Conservation (phyloP, 163 green algal species). For the Scenedesmus sp. region DNA sequence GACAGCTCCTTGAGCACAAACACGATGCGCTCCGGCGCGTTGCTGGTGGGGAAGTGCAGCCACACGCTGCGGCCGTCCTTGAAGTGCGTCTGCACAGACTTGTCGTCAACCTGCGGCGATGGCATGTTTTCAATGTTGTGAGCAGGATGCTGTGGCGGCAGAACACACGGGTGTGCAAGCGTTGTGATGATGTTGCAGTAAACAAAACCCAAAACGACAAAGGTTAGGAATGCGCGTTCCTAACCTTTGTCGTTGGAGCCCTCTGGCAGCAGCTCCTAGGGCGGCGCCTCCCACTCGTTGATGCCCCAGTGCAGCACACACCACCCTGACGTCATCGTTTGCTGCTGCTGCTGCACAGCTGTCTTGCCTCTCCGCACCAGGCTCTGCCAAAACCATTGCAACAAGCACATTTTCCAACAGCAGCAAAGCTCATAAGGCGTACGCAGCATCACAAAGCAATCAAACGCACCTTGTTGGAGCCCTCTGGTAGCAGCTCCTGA, state of each 20-base stretch:
- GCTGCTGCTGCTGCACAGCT: no score
- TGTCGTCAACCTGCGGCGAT: conserved; percentile 66
- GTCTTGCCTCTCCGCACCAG: no score
- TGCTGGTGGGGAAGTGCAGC: conserved; percentile 60
- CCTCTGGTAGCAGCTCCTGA: conserved; percentile 57
- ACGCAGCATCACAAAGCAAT: not conserved
- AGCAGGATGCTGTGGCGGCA: not conserved
- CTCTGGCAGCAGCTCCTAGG: conserved; percentile 55
- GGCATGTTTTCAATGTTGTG: not conserved
- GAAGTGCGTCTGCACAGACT: conserved; percentile 79
- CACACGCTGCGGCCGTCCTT: conserved; percentile 49
- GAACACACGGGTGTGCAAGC: not conserved
- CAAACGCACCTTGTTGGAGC: conserved; percentile 56
- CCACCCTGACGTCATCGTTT: not conserved
- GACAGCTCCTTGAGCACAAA: conserved; percentile 82
- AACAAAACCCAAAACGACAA: no score
- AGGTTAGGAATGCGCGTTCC: no score
- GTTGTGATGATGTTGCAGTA: no score
- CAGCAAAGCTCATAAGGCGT: no score
- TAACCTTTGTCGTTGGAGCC: conserved; percentile 53
- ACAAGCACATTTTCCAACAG: no score
- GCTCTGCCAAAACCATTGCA: no score
- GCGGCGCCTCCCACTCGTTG: conserved; percentile 75
- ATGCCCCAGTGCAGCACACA: conserved; percentile 37
- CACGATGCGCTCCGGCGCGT: conserved; percentile 61